phyloP scores from a whole-genome alignment of 2,329 filamentous ascomycete genomes.

The Alternaria burnsii region DNA sequence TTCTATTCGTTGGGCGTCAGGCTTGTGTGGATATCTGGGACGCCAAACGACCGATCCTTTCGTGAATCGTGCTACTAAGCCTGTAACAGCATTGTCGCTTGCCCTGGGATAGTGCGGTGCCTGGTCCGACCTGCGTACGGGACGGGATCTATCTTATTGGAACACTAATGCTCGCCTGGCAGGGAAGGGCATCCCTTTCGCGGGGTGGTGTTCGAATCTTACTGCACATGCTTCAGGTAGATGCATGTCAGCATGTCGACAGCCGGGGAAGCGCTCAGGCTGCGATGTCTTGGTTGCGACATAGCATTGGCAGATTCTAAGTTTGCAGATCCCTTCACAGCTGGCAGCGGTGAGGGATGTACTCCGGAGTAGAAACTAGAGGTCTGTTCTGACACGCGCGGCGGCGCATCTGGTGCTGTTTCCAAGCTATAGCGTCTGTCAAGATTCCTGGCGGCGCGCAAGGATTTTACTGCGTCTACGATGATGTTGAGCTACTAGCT shows the following conservation, averaged over 20 bases:
- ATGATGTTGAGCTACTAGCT: background rate
- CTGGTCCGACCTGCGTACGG: conserved; percentile 19
- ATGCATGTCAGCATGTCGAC: background rate
- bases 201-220: conserved; percentile 14
- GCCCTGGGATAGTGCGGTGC: background rate
- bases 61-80: conserved; percentile 2
- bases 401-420: conserved; percentile 6
- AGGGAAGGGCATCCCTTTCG: conserved; percentile 8
- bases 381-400: conserved; percentile 4
- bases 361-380: background rate
- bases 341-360: background rate
- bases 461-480: background rate
- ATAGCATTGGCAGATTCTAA: background rate
- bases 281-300: background rate
- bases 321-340: background rate
- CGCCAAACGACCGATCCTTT: conserved; percentile 15
- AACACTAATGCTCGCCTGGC: conserved; percentile 4
- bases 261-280: background rate
- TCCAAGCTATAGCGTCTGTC: conserved; percentile 4
- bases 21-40: conserved; percentile 3
- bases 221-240: background rate
- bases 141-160: conserved; percentile 13
- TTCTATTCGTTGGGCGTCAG: conserved; percentile 9
- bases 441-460: conserved; percentile 3
- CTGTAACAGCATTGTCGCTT: conserved; percentile 1